Conservation (phyloP, 2,329 filamentous ascomycete species). For the Alternaria rosae region DNA sequence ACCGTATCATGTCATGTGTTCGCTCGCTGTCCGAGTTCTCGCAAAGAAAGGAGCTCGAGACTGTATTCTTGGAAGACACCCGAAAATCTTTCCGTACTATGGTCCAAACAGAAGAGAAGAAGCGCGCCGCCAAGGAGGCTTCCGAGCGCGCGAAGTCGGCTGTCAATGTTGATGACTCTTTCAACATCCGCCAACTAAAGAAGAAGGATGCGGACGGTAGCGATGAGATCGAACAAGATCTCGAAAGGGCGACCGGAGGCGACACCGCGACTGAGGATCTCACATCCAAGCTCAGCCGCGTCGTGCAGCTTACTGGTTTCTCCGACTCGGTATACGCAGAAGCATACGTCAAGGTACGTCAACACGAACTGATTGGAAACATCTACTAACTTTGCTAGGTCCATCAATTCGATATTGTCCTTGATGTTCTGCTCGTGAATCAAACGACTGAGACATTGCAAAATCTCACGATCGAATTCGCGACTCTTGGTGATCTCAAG, state of each 20-base stretch:
- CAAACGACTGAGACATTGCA: slow-evolving; percentile 96
- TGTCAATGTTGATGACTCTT: slow-evolving; percentile 93
- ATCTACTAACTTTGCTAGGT: slow-evolving; percentile 52
- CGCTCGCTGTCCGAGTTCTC: slow-evolving; percentile 89
- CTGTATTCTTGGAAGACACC: slow-evolving; percentile 92
- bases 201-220: slow-evolving; percentile 83
- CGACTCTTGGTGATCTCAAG: slow-evolving; percentile 96
- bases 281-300: slow-evolving; percentile 90
- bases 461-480: slow-evolving; percentile 97
- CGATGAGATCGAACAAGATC: slow-evolving; percentile 86
- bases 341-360: slow-evolving; percentile 83
- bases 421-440: slow-evolving; percentile 96
- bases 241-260: slow-evolving; percentile 93
- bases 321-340: slow-evolving; percentile 99
- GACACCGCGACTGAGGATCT: slow-evolving; percentile 85
- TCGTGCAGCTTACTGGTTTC: slow-evolving; percentile 97
- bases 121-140: slow-evolving; percentile 92
- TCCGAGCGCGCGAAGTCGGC: slow-evolving; percentile 92
- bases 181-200: slow-evolving; percentile 88
- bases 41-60: slow-evolving; percentile 87
- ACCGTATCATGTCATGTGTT: slow-evolving; percentile 97
- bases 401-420: slow-evolving; percentile 97
- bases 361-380: too few species aligned
- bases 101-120: slow-evolving; percentile 97
- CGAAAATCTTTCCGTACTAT: slow-evolving; percentile 95